Evolutionary conservation across 2,329 filamentous ascomycete genomes (phyloP).

Genomic region (Pseudogymnoascus sp.): DNA sequence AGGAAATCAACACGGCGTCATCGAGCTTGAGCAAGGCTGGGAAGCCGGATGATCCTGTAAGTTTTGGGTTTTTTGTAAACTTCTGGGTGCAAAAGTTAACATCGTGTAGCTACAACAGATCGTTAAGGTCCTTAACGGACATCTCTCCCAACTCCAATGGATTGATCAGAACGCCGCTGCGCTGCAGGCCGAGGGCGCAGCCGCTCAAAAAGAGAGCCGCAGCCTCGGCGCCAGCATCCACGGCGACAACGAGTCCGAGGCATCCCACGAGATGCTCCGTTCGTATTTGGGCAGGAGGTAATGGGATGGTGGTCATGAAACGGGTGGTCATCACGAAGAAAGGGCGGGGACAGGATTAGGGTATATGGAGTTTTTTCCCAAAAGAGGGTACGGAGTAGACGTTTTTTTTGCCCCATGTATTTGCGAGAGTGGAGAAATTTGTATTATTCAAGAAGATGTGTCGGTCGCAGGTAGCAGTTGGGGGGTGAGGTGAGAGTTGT

Average conservation of each 20-base stretch:
- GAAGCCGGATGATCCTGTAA: constrained; percentile 81
- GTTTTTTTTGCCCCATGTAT: background rate
- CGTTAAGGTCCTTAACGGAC: constrained; percentile 87
- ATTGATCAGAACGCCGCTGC: constrained; percentile 81
- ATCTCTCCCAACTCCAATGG: constrained; percentile 84
- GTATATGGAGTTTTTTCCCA: constrained; percentile 4
- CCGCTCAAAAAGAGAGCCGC: constrained; percentile 73
- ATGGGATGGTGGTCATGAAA: constrained; percentile 17
- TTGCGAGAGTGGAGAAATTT: constrained; percentile 1
- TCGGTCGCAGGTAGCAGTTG: background rate
- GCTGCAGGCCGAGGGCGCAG: constrained; percentile 73
- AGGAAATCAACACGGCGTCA: constrained; percentile 94
- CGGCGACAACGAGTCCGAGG: constrained; percentile 56
- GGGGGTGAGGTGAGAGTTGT: background rate
- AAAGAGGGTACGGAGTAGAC: background rate
- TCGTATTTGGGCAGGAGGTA: constrained; percentile 74
- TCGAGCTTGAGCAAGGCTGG: constrained; percentile 79
- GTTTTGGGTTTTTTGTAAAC: constrained; percentile 33
- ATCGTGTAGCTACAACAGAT: constrained; percentile 74
- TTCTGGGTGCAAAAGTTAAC: too few relatives aligned
- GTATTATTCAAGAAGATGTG: background rate
- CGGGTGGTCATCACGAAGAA: background rate
- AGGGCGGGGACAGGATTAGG: background rate
- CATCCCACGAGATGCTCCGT: constrained; percentile 80
- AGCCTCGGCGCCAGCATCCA: constrained; percentile 48